Percentiles rank a stretch among this genome's conserved stretches.
phyloP scores from a whole-genome alignment of 192 early-diverging fungal species.

The Backusella mclennaniae region DNA sequence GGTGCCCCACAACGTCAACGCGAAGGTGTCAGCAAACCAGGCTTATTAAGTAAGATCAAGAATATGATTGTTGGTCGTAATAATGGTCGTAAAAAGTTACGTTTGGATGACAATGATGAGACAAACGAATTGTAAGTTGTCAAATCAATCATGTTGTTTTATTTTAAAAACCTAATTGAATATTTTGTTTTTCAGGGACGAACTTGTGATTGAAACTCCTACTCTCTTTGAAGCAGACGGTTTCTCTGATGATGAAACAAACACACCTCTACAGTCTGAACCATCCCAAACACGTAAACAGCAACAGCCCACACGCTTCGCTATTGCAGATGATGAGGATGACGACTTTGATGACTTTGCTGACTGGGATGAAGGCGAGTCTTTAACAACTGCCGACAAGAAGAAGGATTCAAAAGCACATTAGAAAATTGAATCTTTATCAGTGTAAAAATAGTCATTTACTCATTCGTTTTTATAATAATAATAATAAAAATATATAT shows the following conservation, averaged over 20 bases:
- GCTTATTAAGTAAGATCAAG: not conserved
- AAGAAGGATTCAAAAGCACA: conserved; percentile 2
- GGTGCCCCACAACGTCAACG: not conserved
- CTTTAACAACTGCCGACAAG: not conserved
- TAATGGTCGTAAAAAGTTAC: not conserved
- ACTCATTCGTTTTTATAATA: not conserved
- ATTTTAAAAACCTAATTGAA: not conserved
- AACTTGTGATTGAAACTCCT: conserved; percentile 49
- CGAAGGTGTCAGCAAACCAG: not conserved
- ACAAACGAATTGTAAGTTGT: conserved; percentile 36
- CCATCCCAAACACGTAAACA: not conserved
- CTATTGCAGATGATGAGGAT: conserved; percentile 4
- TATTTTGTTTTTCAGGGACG: conserved; percentile 39
- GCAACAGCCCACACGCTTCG: not conserved
- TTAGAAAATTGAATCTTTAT: not conserved
- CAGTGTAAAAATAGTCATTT: not conserved
- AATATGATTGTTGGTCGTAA: not conserved
- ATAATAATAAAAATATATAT: not conserved
- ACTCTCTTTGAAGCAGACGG: conserved; percentile 27
- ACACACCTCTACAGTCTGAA: not conserved
- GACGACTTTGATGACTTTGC: conserved; percentile 19
- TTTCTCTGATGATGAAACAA: conserved; percentile 1
- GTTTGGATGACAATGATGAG: conserved; percentile 22
- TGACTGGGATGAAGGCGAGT: conserved; percentile 11
- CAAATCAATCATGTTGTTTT: not conserved